A percentile compares a stretch with the other conserved stretches of the same genome.
phyloP scores from a whole-genome alignment of 495 filamentous ascomycete genomes.

The Penicillium lividum region DNA sequence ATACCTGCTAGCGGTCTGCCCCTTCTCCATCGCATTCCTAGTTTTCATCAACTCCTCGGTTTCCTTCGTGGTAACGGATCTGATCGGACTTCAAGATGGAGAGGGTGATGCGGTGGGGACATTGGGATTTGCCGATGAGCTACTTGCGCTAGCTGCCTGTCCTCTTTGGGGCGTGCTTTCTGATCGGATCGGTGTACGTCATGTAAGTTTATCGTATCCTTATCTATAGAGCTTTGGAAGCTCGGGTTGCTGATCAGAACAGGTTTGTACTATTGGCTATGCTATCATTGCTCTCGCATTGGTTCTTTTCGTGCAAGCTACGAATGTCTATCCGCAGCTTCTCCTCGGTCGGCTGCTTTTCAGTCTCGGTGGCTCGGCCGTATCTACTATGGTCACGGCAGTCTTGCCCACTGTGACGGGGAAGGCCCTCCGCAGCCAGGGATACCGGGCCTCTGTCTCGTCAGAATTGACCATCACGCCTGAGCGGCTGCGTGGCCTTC shows the following conservation, averaged over 20 bases:
- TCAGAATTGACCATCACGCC: conserved; percentile 67
- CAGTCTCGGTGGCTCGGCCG: conserved; percentile 85
- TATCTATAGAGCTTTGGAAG: background rate
- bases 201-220: conserved; percentile 38
- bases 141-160: conserved; percentile 87
- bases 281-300: conserved; percentile 73
- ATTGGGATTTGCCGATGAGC: conserved; percentile 91
- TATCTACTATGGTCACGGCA: conserved; percentile 97
- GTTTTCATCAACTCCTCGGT: conserved; percentile 95
- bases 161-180: conserved; percentile 91
- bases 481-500: conserved; percentile 38
- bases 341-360: conserved; percentile 85
- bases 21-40: conserved; percentile 95
- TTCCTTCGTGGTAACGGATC: conserved; percentile 91
- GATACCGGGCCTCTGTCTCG: conserved; percentile 50
- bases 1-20: conserved; percentile 85
- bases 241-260: conserved; percentile 16
- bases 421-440: conserved; percentile 25
- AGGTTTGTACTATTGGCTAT: conserved; percentile 79
- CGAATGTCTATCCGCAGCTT: conserved; percentile 87
- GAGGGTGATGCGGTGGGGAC: conserved; percentile 93
- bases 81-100: conserved; percentile 71
- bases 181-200: conserved; percentile 81
- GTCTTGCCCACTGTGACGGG: conserved; percentile 83
- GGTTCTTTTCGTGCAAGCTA: conserved; percentile 78